Evolutionary conservation across 163 green algal species (phyloP).

Genomic region (Scenedesmus sp.): DNA sequence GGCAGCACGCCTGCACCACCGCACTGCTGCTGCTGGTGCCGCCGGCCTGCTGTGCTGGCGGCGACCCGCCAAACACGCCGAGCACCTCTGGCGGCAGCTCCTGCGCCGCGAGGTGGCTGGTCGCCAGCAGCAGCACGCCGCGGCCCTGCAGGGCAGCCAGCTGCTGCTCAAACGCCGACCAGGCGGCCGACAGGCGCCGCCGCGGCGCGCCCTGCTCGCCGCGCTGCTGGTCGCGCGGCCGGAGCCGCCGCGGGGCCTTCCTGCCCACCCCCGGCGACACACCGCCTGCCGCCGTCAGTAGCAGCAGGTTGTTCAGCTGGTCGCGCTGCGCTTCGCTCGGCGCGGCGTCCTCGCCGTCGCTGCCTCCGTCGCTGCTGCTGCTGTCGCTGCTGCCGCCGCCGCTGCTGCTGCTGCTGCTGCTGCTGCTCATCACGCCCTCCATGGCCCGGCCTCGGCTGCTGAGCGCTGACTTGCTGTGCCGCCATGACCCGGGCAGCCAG

Average conservation of each 20-base stretch:
- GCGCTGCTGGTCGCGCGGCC: not conserved
- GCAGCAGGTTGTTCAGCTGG: not conserved
- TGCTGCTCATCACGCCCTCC: constrained; percentile 33
- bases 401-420: not conserved
- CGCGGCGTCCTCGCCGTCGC: not conserved
- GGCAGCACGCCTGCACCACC: constrained; percentile 24
- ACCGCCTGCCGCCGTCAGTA: not conserved
- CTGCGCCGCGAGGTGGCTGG: constrained; percentile 1
- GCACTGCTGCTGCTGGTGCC: not conserved
- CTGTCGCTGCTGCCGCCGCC: not conserved
- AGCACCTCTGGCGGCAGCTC: constrained; percentile 11
- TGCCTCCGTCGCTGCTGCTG: not conserved
- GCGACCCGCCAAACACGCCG: constrained; percentile 8
- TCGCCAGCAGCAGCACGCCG: constrained; percentile 28
- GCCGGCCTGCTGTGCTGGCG: too few species aligned
- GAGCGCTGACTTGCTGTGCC: constrained; percentile 1
- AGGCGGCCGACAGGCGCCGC: constrained; percentile 29
- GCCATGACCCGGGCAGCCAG: too few species aligned
- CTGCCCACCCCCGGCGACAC: not conserved
- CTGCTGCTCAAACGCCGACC: constrained; percentile 35
- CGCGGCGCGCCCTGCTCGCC: not conserved
- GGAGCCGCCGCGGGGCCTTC: not conserved
- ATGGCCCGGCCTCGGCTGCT: not conserved
- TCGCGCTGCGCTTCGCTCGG: not conserved
- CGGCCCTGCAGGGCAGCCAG: constrained; percentile 2